Evolutionary conservation across 176 grass and related monocot species (phyloP).

Genomic region (Elymus sibiricus): DNA sequence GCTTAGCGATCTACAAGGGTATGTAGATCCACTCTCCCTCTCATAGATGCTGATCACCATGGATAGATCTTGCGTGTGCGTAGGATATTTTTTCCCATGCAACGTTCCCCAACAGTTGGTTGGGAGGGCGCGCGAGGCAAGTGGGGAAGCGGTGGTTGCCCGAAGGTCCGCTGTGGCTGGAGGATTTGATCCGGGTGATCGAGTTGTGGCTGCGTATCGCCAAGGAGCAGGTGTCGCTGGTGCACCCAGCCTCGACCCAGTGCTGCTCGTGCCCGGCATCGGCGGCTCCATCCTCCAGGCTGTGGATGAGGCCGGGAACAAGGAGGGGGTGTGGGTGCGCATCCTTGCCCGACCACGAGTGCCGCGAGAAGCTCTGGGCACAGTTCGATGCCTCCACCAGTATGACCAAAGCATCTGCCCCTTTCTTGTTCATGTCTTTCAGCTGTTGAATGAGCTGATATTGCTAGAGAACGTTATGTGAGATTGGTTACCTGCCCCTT

Average conservation of each 20-base stretch:
- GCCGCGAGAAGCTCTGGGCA: slow-evolving; percentile 73
- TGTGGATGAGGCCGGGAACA: slow-evolving; percentile 70
- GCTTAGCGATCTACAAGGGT: too few species aligned
- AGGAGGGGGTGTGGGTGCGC: slow-evolving; percentile 87
- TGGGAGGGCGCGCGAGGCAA: too few species aligned
- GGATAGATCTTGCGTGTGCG: too few species aligned
- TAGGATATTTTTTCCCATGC: too few species aligned
- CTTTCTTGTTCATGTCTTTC: background rate
- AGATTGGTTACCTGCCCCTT: background rate
- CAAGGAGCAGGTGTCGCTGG: slow-evolving; percentile 51
- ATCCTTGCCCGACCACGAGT: slow-evolving; percentile 90
- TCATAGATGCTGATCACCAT: too few species aligned
- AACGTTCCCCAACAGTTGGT: too few species aligned
- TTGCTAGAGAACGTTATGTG: background rate
- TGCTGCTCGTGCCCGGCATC: slow-evolving; percentile 83
- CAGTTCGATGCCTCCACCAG: slow-evolving; percentile 82
- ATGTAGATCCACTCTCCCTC: too few species aligned
- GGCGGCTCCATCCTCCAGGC: slow-evolving; percentile 75
- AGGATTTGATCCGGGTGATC: slow-evolving; percentile 77
- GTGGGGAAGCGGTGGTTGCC: too few species aligned
- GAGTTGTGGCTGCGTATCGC: slow-evolving; percentile 68
- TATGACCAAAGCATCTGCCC: background rate
- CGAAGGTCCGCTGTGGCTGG: slow-evolving; percentile 9
- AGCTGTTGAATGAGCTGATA: background rate
- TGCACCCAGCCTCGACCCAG: slow-evolving; percentile 75